Evolutionary conservation across 1,284 basidiomycete genomes (phyloP).

Genomic region (Schizopora paradoxa): DNA sequence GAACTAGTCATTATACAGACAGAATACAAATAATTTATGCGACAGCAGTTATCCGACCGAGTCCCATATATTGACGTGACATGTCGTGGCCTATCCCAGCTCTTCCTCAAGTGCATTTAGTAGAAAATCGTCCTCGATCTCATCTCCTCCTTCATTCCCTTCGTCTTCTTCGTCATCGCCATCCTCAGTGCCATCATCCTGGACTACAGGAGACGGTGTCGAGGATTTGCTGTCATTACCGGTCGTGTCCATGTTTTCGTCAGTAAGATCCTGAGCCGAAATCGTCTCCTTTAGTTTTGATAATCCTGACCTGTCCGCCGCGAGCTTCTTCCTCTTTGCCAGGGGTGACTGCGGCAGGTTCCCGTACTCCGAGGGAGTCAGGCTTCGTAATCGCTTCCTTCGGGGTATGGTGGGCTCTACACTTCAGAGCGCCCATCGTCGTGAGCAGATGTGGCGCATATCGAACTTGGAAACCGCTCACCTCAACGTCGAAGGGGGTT

Average conservation of each 20-base stretch:
- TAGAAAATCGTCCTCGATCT: slow-evolving; percentile 67
- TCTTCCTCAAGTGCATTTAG: slow-evolving; percentile 69
- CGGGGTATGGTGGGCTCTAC: too few species aligned
- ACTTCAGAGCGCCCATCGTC: too few species aligned
- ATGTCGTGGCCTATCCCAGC: slow-evolving; percentile 43
- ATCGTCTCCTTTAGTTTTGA: slow-evolving; percentile 66
- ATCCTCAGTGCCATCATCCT: slow-evolving; percentile 18
- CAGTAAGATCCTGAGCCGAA: slow-evolving; percentile 47
- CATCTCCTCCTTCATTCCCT: slow-evolving; percentile 36
- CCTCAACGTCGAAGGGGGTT: slow-evolving; percentile 21
- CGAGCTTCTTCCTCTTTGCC: slow-evolving; percentile 71
- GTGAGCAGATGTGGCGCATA: too few species aligned
- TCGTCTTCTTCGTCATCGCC: slow-evolving; percentile 32
- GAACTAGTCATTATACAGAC: slow-evolving; percentile 8
- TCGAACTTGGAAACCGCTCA: slow-evolving; percentile 23
- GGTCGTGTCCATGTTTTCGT: slow-evolving; percentile 18
- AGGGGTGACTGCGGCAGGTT: slow-evolving; percentile 50
- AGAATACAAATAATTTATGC: slow-evolving; percentile 7
- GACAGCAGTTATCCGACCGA: neutral
- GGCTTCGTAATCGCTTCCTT: slow-evolving; percentile 64
- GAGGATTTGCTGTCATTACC: slow-evolving; percentile 23
- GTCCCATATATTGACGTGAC: neutral
- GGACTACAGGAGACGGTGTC: slow-evolving; percentile 24
- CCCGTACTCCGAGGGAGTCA: slow-evolving; percentile 58
- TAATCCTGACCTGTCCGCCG: slow-evolving; percentile 51